A percentile compares a stretch with the other conserved stretches of the same genome.
phyloP scores from a whole-genome alignment of 2,329 filamentous ascomycete species.

The Paraphoma chrysanthemicola region DNA sequence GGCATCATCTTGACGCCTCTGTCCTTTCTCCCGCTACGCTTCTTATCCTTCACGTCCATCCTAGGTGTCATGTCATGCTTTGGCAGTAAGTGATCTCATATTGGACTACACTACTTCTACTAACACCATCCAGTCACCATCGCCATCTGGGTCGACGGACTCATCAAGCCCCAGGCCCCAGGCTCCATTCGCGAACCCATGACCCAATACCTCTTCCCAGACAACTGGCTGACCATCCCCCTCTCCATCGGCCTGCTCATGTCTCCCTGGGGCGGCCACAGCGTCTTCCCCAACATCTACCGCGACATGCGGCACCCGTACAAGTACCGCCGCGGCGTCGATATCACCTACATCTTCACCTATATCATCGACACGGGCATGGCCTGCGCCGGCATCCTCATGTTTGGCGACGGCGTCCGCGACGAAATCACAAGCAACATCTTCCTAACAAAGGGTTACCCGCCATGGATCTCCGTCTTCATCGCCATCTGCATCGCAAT shows the following conservation, averaged over 20 bases:
- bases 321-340: constrained; percentile 78
- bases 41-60: constrained; percentile 89
- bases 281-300: constrained; percentile 85
- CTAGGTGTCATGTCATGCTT: constrained; percentile 91
- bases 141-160: constrained; percentile 83
- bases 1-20: constrained; percentile 79
- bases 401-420: constrained; percentile 90
- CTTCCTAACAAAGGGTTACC: constrained; percentile 76
- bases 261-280: constrained; percentile 76
- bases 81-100: constrained; percentile 69
- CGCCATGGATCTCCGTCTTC: constrained; percentile 73
- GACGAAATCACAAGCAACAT: constrained; percentile 94
- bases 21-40: constrained; percentile 81
- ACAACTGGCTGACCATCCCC: constrained; percentile 85
- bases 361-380: constrained; percentile 82
- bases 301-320: constrained; percentile 81
- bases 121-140: constrained; percentile 70
- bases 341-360: constrained; percentile 84
- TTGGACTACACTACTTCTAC: constrained; percentile 4
- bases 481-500: constrained; percentile 89
- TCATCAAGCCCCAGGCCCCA: constrained; percentile 78
- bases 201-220: constrained; percentile 79
- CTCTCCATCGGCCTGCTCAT: constrained; percentile 90
- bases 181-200: constrained; percentile 86
- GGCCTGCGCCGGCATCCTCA: constrained; percentile 83